phyloP scores from a whole-genome alignment of 331 rosid species.

The Quercus phellos region DNA sequence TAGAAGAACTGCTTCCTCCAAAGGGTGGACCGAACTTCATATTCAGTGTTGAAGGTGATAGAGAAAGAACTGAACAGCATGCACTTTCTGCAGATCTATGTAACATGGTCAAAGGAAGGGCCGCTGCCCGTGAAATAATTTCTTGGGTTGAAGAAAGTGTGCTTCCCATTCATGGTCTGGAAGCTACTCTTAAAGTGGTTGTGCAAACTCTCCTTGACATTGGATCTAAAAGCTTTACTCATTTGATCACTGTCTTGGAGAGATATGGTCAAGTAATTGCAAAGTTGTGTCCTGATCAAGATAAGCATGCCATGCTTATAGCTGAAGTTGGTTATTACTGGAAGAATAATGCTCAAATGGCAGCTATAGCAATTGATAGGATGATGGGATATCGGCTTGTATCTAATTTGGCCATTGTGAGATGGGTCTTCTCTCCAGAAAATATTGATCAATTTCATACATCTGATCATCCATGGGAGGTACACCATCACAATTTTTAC shows the following conservation, averaged over 20 bases:
- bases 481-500: slow-evolving; percentile 26
- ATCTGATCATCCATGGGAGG: slow-evolving; percentile 99
- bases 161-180: slow-evolving; percentile 71
- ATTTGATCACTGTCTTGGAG: slow-evolving; percentile 91
- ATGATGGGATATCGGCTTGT: slow-evolving; percentile 98
- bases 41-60: slow-evolving; percentile 50
- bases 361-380: slow-evolving; percentile 90
- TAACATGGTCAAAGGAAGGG: slow-evolving; percentile 83
- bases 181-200: slow-evolving; percentile 69
- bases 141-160: slow-evolving; percentile 80
- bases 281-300: slow-evolving; percentile 76
- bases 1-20: slow-evolving; percentile 92
- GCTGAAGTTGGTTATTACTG: slow-evolving; percentile 77
- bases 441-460: slow-evolving; percentile 80
- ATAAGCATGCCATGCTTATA: slow-evolving; percentile 84
- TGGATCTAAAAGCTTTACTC: slow-evolving; percentile 97
- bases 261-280: slow-evolving; percentile 87
- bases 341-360: slow-evolving; percentile 93
- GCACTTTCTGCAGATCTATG: slow-evolving; percentile 67
- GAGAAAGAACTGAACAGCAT: slow-evolving; percentile 50
- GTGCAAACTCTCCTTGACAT: slow-evolving; percentile 84
- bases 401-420: slow-evolving; percentile 88
- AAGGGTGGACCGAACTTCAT: slow-evolving; percentile 77
- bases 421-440: slow-evolving; percentile 90
- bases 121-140: slow-evolving; percentile 75